Evolutionary conservation across 2,329 filamentous ascomycete genomes (phyloP).

Genomic region (Hirsutella minnesotensis): DNA sequence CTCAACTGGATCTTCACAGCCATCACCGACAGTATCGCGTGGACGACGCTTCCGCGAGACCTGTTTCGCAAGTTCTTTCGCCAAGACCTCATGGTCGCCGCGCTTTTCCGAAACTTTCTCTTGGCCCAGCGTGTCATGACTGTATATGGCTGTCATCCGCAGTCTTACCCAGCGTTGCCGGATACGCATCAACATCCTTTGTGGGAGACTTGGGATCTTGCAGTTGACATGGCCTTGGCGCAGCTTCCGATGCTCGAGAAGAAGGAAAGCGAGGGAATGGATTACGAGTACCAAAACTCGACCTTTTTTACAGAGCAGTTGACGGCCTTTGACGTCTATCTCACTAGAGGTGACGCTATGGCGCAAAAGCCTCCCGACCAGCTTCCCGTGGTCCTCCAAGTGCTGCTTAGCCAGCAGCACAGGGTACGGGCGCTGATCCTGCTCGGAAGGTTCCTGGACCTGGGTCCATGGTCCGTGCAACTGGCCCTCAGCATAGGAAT

Average conservation of each 20-base stretch:
- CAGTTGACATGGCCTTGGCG: conserved; percentile 85
- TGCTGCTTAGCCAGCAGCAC: conserved; percentile 91
- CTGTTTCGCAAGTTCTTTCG: conserved; percentile 95
- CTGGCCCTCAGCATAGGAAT: conserved; percentile 95
- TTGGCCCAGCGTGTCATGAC: conserved; percentile 92
- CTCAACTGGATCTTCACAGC: conserved; percentile 99
- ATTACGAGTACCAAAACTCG: conserved; percentile 92
- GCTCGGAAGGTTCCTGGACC: conserved; percentile 83
- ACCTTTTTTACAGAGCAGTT: conserved; percentile 95
- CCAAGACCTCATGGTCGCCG: conserved; percentile 98
- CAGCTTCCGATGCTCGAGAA: conserved; percentile 79
- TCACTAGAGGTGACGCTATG: conserved; percentile 67
- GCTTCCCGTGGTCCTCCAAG: conserved; percentile 89
- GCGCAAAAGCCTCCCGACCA: conserved; percentile 86
- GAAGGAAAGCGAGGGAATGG: conserved; percentile 58
- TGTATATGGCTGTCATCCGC: conserved; percentile 88
- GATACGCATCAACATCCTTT: conserved; percentile 90
- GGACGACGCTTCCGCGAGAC: conserved; percentile 83
- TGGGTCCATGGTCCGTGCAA: conserved; percentile 98
- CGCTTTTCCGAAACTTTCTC: conserved; percentile 90
- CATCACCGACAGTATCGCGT: conserved; percentile 96
- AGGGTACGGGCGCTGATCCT: conserved; percentile 82
- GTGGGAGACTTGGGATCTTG: conserved; percentile 96
- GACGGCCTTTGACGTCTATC: conserved; percentile 92
- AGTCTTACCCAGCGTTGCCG: conserved; percentile 83